Conservation (phyloP, 2,329 filamentous ascomycete genomes). For the Cladorrhinum sp. region DNA sequence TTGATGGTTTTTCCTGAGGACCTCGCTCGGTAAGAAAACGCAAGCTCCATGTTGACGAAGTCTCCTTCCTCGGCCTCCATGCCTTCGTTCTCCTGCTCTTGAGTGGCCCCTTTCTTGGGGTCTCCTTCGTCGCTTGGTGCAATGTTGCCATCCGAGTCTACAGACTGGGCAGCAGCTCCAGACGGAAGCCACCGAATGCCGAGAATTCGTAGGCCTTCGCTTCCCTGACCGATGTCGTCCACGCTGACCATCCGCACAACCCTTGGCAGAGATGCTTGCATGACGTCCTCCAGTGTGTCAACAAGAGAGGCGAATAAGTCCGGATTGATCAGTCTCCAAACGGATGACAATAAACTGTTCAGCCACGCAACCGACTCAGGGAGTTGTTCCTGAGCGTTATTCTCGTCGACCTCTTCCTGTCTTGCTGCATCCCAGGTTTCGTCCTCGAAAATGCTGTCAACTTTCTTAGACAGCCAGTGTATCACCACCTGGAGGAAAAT, state of each 20-base stretch:
- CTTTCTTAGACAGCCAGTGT: conserved; percentile 60
- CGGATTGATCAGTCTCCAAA: conserved; percentile 74
- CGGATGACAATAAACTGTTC: conserved; percentile 62
- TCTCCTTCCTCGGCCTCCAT: conserved; percentile 77
- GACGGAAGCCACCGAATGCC: conserved; percentile 71
- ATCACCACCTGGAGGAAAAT: conserved; percentile 46
- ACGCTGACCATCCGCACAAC: conserved; percentile 71
- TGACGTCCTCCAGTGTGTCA: conserved; percentile 73
- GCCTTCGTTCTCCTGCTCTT: conserved; percentile 48
- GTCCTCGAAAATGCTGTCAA: conserved; percentile 62
- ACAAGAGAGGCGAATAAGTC: conserved; percentile 67
- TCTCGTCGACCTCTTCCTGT: conserved; percentile 46
- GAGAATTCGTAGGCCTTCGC: conserved; percentile 66
- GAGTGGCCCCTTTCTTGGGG: conserved; percentile 33
- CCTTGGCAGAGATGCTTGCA: conserved; percentile 71
- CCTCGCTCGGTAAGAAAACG: conserved; percentile 68
- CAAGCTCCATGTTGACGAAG: conserved; percentile 73
- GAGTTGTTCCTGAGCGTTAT: conserved; percentile 43
- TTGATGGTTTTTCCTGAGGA: conserved; percentile 58
- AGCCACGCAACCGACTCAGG: conserved; percentile 70
- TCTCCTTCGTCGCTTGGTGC: conserved; percentile 44
- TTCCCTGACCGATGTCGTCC: conserved; percentile 73
- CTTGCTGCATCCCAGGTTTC: conserved; percentile 66
- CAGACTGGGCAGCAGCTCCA: conserved; percentile 62
- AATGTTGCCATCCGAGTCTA: conserved; percentile 58